phyloP scores from a whole-genome alignment of 805 yeast genomes.

The Metschnikowia lochheadii region DNA sequence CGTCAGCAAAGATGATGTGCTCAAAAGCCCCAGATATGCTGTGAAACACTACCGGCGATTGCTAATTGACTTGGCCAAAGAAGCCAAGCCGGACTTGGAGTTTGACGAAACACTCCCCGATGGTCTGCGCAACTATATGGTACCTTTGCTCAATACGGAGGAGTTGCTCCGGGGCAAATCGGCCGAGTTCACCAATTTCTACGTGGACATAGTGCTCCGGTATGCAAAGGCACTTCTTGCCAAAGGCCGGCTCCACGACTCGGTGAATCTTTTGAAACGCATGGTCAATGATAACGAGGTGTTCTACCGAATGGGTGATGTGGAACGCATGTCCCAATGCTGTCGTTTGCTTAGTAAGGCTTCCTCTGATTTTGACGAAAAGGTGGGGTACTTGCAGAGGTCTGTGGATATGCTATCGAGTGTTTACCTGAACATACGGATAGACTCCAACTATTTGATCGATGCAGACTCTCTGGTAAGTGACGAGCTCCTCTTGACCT shows the following conservation, averaged over 20 bases:
- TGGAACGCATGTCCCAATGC: conserved; percentile 38
- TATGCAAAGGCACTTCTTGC: conserved; percentile 40
- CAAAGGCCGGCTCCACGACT: conserved; percentile 32
- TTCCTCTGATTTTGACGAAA: conserved; percentile 17
- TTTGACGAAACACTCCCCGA: conserved; percentile 22
- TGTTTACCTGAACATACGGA: conserved; percentile 25
- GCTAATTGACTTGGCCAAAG: conserved; percentile 31
- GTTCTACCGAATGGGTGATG: conserved; percentile 37
- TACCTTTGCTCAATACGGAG: conserved; percentile 32
- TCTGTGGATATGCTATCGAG: conserved; percentile 30
- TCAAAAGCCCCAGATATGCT: conserved; percentile 39
- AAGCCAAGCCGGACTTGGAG: conserved; percentile 22
- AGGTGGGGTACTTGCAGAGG: conserved; percentile 25
- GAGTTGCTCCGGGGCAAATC: conserved; percentile 28
- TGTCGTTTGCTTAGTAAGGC: conserved; percentile 33
- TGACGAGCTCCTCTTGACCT: conserved; percentile 33
- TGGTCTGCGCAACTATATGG: conserved; percentile 24
- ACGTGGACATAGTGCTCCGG: conserved; percentile 39
- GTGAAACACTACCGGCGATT: conserved; percentile 41
- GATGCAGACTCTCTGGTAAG: conserved; percentile 27
- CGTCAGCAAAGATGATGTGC: conserved; percentile 41
- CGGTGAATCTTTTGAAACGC: conserved; percentile 25
- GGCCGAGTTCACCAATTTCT: conserved; percentile 35
- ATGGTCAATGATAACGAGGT: conserved; percentile 35
- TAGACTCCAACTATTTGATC: conserved; percentile 25